These are phyloP conservation scores for Ormosia emarginata DNA, from an alignment of 306 rosid genomes.

Conservation along the genomic window DNA sequence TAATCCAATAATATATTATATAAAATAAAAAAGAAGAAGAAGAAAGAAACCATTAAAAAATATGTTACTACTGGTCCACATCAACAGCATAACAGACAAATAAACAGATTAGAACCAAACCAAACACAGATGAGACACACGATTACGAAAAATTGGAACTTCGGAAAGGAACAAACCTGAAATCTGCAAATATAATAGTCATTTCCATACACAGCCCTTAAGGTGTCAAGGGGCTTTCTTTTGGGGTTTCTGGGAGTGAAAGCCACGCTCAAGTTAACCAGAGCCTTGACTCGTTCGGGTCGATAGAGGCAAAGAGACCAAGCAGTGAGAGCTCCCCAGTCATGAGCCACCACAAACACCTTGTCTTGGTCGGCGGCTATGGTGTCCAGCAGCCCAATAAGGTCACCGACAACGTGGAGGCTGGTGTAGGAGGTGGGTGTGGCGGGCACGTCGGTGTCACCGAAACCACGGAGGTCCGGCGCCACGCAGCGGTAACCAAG, in stretches of 20 bases:
- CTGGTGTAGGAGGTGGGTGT: conserved; percentile 39
- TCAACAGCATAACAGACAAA: neutral
- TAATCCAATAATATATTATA: neutral
- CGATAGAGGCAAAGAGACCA: conserved; percentile 67
- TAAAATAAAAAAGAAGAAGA: neutral
- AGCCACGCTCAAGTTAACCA: conserved; percentile 55
- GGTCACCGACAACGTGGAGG: conserved; percentile 64
- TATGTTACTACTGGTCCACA: neutral
- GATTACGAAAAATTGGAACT: neutral
- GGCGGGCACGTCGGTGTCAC: conserved; percentile 55
- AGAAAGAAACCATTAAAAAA: neutral
- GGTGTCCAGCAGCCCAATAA: conserved; percentile 52
- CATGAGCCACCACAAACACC: conserved; percentile 84
- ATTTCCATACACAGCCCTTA: conserved; percentile 52
- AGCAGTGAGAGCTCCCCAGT: conserved; percentile 77
- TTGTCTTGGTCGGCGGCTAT: conserved; percentile 42
- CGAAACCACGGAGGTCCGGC: conserved; percentile 80
- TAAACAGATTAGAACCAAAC: neutral
- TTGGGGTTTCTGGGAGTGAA: conserved; percentile 58
- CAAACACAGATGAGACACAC: neutral
- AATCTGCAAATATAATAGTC: conserved; percentile 69
- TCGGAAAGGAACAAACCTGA: conserved; percentile 46
- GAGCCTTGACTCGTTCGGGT: conserved; percentile 61
- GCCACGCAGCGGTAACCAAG: conserved; percentile 69
- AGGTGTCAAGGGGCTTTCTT: conserved; percentile 39